These are phyloP conservation scores for Leccinum fibrillosum DNA, from an alignment of 768 basidiomycete genomes.

Conservation along the genomic window DNA sequence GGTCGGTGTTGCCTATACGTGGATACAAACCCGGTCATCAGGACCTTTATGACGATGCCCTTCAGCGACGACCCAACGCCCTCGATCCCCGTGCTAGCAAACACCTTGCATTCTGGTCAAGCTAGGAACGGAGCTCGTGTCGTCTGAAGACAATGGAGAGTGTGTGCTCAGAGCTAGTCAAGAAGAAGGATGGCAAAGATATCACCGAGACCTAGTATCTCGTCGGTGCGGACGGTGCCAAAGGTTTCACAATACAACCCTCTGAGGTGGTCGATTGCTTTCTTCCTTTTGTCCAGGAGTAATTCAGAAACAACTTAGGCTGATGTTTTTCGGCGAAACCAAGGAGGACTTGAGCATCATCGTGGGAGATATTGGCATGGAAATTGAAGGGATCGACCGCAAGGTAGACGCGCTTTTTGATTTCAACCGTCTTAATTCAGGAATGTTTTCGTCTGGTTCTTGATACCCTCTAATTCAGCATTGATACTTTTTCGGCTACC, in stretches of 20 bases:
- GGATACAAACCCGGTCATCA: slow-evolving; percentile 30
- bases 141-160: slow-evolving; percentile 33
- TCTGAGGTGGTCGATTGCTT: neutral
- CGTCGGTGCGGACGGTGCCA: slow-evolving; percentile 42
- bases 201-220: slow-evolving; percentile 33
- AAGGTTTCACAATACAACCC: slow-evolving; percentile 3
- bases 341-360: no score
- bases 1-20: slow-evolving; percentile 25
- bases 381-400: slow-evolving; percentile 25
- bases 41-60: neutral
- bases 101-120: slow-evolving; percentile 31
- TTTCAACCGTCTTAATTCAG: neutral
- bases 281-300: slow-evolving; percentile 18
- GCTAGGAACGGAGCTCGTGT: slow-evolving; percentile 41
- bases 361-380: no score
- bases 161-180: slow-evolving; percentile 34
- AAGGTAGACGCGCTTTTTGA: neutral
- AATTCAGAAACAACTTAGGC: slow-evolving; percentile 19
- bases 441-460: neutral
- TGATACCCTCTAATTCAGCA: slow-evolving; percentile 2
- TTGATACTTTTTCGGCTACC: slow-evolving; percentile 19
- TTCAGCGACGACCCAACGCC: slow-evolving; percentile 19
- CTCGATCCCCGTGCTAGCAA: slow-evolving; percentile 24
- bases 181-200: slow-evolving; percentile 21
- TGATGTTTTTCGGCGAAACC: no score